Percentiles rank a stretch among this genome's conserved stretches.
These are phyloP conservation scores for Miscanthus sacchariflorus DNA, from an alignment of 202 grass and related monocot species.

Conservation along the genomic window DNA sequence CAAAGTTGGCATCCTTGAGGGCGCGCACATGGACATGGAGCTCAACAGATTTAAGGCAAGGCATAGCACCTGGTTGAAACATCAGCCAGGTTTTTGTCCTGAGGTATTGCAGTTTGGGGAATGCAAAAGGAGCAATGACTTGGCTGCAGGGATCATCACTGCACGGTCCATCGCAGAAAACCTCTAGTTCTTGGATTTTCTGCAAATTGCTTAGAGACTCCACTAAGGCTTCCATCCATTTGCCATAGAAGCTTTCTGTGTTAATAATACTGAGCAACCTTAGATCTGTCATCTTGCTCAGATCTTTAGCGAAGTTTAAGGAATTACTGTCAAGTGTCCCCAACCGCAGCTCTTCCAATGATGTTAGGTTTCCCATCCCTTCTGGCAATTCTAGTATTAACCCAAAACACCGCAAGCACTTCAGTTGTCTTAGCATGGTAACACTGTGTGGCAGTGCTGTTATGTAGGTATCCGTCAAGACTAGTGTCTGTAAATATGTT, in stretches of 20 bases:
- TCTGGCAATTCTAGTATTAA: background rate
- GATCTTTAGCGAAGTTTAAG: background rate
- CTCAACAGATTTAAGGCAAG: background rate
- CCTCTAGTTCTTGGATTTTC: slow-evolving; percentile 13
- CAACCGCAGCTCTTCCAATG: background rate
- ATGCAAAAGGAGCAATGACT: background rate
- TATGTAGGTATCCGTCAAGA: background rate
- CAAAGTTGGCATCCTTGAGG: background rate
- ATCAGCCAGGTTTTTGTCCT: background rate
- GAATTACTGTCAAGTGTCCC: background rate
- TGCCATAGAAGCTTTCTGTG: background rate
- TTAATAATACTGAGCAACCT: background rate
- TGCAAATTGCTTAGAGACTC: slow-evolving; percentile 17
- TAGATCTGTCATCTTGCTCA: background rate
- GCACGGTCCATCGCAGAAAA: background rate
- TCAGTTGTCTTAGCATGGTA: background rate
- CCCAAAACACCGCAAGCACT: background rate
- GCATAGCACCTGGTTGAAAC: background rate
- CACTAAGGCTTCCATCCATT: background rate
- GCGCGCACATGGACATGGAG: background rate
- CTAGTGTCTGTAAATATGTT: slow-evolving; percentile 4
- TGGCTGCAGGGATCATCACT: background rate
- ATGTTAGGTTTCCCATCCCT: slow-evolving; percentile 21
- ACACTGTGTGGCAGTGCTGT: background rate
- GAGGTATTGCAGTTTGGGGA: slow-evolving; percentile 11